These are phyloP conservation scores for Wickerhamiella azymoides DNA, from an alignment of 805 yeast genomes.

Conservation along the genomic window DNA sequence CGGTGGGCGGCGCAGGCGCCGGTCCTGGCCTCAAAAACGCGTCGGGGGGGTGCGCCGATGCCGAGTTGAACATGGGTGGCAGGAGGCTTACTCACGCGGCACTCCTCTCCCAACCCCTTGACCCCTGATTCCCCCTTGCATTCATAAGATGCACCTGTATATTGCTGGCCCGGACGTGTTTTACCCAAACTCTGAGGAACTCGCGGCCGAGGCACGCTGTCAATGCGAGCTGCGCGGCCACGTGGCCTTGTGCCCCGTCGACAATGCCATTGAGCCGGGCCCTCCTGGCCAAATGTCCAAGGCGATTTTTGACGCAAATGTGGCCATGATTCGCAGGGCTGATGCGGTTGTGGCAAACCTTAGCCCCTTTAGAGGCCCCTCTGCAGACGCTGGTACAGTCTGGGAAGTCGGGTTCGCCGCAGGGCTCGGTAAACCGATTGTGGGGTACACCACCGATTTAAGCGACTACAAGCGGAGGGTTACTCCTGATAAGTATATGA, in stretches of 20 bases:
- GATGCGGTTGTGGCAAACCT: conserved; percentile 11
- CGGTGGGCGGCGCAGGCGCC: conserved; percentile 15
- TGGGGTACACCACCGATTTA: conserved; percentile 4
- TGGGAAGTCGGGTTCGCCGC: conserved; percentile 12
- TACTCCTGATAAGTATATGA: conserved; percentile 1
- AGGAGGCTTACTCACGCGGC: background rate
- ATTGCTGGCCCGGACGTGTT: conserved; percentile 13
- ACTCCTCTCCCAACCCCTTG: too few species aligned
- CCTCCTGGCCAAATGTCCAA: conserved; percentile 6
- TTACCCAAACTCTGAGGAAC: conserved; percentile 5
- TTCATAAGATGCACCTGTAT: conserved; percentile 8
- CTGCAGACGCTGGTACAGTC: conserved; percentile 12
- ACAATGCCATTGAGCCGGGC: conserved; percentile 3
- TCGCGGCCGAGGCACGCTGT: conserved; percentile 4
- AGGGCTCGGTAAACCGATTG: conserved; percentile 10
- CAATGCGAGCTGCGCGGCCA: conserved; percentile 6
- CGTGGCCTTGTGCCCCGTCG: conserved; percentile 8
- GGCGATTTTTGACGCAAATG: conserved; percentile 7
- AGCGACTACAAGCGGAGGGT: conserved; percentile 7
- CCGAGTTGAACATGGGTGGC: background rate
- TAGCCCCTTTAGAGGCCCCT: conserved; percentile 11
- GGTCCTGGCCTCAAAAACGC: conserved; percentile 19
- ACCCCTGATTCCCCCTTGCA: too few species aligned
- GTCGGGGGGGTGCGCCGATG: conserved; percentile 13
- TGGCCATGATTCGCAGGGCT: conserved; percentile 8